Conservation (phyloP, 176 grass and related monocot genomes). For the Musa acuminata region DNA sequence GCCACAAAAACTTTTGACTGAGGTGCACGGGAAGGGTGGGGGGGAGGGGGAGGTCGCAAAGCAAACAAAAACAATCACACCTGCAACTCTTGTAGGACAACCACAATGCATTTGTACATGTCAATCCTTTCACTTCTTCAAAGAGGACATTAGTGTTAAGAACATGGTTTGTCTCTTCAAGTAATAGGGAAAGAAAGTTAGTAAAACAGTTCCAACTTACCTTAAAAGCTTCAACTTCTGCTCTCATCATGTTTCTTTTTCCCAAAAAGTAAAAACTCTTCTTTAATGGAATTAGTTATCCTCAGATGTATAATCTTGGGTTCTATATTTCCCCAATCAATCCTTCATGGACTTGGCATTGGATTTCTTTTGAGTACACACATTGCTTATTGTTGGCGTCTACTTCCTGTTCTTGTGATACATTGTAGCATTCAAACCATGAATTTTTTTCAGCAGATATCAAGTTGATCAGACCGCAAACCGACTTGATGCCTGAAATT, state of each 20-base stretch:
- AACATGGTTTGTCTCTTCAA: not conserved
- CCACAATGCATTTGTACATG: too few relatives aligned
- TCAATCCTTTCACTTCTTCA: not conserved
- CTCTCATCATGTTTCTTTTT: too few relatives aligned
- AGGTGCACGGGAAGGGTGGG: not conserved
- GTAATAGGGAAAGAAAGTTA: too few relatives aligned
- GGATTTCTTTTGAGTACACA: not conserved
- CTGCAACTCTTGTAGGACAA: too few relatives aligned
- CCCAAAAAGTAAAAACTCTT: not conserved
- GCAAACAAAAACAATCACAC: not conserved
- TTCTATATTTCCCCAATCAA: not conserved
- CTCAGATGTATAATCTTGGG: not conserved
- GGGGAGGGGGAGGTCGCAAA: not conserved
- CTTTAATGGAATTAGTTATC: not conserved
- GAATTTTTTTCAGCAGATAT: constrained; percentile 33
- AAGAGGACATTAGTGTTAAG: not conserved
- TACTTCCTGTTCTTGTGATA: not conserved
- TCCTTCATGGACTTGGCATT: not conserved
- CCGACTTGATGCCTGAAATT: constrained; percentile 16
- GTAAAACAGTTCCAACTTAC: too few relatives aligned
- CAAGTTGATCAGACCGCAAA: constrained; percentile 35
- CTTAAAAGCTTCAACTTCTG: too few relatives aligned
- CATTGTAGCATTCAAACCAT: not conserved
- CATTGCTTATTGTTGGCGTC: not conserved
- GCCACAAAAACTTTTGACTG: not conserved